Evolutionary conservation across 2,329 filamentous ascomycete species (phyloP).

Genomic region (Stachybotrys echinatus): DNA sequence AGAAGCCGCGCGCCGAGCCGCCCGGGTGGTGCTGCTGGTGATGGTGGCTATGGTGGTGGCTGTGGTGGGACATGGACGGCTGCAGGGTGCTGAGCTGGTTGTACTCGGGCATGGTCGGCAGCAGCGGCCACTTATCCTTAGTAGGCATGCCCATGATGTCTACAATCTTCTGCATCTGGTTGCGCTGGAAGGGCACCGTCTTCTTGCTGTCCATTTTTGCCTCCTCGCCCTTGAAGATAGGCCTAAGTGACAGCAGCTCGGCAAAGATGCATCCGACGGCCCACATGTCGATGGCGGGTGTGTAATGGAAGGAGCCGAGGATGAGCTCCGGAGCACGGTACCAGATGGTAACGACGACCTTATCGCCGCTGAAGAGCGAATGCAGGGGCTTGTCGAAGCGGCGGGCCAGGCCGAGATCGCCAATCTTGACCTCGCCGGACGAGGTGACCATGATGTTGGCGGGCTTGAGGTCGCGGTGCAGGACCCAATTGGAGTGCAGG

Average conservation of each 20-base stretch:
- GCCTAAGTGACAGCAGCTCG: constrained; percentile 80
- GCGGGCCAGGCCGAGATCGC: constrained; percentile 85
- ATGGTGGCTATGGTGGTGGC: constrained; percentile 35
- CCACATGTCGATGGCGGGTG: constrained; percentile 95
- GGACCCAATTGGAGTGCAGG: constrained; percentile 92
- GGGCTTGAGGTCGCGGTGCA: constrained; percentile 94
- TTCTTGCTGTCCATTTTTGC: constrained; percentile 99
- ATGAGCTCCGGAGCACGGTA: constrained; percentile 93
- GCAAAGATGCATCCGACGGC: constrained; percentile 97
- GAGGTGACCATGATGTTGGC: constrained; percentile 99
- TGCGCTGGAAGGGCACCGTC: constrained; percentile 92
- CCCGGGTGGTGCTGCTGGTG: constrained; percentile 41
- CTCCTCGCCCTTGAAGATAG: constrained; percentile 98
- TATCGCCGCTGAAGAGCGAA: constrained; percentile 87
- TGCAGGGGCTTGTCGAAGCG: constrained; percentile 93
- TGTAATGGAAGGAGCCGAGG: constrained; percentile 91
- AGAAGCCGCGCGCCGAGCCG: constrained; percentile 21
- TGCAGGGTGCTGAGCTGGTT: constrained; percentile 58
- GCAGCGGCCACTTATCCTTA: constrained; percentile 81
- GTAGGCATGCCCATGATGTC: constrained; percentile 91
- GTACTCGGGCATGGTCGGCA: constrained; percentile 84
- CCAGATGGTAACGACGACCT: constrained; percentile 99
- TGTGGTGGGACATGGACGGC: constrained; percentile 40
- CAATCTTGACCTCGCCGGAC: constrained; percentile 84
- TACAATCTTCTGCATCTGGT: constrained; percentile 98